Conservation (phyloP, 2,329 filamentous ascomycete species). For the Cercospora berteroae region DNA sequence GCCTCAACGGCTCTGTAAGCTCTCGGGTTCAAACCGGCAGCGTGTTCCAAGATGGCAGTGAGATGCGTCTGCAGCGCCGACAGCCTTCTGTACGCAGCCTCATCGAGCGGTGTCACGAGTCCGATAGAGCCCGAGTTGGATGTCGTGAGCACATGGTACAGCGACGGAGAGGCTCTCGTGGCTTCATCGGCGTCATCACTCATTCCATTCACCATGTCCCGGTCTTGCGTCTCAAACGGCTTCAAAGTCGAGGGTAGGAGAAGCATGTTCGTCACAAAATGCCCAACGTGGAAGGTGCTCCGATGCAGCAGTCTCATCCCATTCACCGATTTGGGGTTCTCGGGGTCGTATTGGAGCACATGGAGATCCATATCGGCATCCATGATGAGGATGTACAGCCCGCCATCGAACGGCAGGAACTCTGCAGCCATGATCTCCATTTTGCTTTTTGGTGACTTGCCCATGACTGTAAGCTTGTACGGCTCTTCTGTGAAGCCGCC, state of each 20-base stretch:
- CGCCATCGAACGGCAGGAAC: slow-evolving; percentile 80
- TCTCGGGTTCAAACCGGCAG: slow-evolving; percentile 78
- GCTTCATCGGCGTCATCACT: slow-evolving; percentile 32
- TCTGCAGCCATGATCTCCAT: slow-evolving; percentile 80
- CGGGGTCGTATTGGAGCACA: slow-evolving; percentile 89
- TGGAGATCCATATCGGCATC: slow-evolving; percentile 86
- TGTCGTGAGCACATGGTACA: slow-evolving; percentile 64
- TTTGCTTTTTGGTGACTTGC: slow-evolving; percentile 70
- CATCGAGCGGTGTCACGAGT: slow-evolving; percentile 72
- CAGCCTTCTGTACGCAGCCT: slow-evolving; percentile 79
- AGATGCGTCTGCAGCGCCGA: slow-evolving; percentile 79
- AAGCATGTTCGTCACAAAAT: slow-evolving; percentile 70
- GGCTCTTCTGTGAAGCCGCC: slow-evolving; percentile 96
- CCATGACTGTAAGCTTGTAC: slow-evolving; percentile 90
- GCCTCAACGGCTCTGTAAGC: slow-evolving; percentile 62
- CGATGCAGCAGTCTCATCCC: slow-evolving; percentile 84
- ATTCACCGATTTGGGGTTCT: slow-evolving; percentile 90
- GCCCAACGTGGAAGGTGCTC: slow-evolving; percentile 82
- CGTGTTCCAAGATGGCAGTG: slow-evolving; percentile 69
- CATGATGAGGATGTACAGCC: slow-evolving; percentile 76
- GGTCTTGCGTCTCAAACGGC: slow-evolving; percentile 46
- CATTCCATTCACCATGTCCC: slow-evolving; percentile 26
- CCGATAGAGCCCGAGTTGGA: slow-evolving; percentile 73
- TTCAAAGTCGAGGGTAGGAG: slow-evolving; percentile 66
- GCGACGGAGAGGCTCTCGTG: slow-evolving; percentile 21